Evolutionary conservation across 2,329 filamentous ascomycete genomes (phyloP).

Genomic region (Trichoderma citrinoviride): DNA sequence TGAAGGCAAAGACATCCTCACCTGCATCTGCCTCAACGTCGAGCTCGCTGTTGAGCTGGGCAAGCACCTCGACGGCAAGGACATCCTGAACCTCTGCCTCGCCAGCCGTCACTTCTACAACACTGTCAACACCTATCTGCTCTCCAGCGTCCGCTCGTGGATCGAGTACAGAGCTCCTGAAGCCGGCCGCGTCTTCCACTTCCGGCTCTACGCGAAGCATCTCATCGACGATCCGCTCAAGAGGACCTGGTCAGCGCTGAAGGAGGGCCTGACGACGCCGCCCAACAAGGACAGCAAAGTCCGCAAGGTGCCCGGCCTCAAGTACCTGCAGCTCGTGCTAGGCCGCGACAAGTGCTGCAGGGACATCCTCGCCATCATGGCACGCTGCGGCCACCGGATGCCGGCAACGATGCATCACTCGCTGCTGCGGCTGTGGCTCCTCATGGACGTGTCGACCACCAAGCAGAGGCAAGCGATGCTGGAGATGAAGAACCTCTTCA

Average conservation of each 20-base stretch:
- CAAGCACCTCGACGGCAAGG: conserved; percentile 50
- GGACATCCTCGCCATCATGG: conserved; percentile 63
- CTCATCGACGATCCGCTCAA: conserved; percentile 60
- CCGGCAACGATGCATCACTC: conserved; percentile 47
- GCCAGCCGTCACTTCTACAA: conserved; percentile 62
- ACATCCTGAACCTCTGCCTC: conserved; percentile 63
- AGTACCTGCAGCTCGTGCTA: conserved; percentile 66
- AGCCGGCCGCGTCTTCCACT: conserved; percentile 58
- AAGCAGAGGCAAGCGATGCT: conserved; percentile 54
- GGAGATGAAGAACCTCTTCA: conserved; percentile 52
- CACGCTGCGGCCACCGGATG: conserved; percentile 55
- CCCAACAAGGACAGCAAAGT: conserved; percentile 30
- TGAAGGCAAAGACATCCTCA: conserved; percentile 43
- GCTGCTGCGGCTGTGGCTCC: conserved; percentile 68
- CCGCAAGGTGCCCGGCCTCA: conserved; percentile 59
- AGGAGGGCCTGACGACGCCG: conserved; percentile 17
- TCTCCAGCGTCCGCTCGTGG: conserved; percentile 56
- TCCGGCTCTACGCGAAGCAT: conserved; percentile 55
- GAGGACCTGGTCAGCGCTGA: conserved; percentile 37
- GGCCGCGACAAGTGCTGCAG: conserved; percentile 54
- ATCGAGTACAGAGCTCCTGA: conserved; percentile 53
- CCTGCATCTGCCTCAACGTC: conserved; percentile 42
- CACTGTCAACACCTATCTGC: conserved; percentile 58
- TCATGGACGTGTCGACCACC: conserved; percentile 65
- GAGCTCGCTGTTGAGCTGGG: conserved; percentile 57